Evolutionary conservation across 495 filamentous ascomycete genomes (phyloP).

Genomic region (Letharia lupina): DNA sequence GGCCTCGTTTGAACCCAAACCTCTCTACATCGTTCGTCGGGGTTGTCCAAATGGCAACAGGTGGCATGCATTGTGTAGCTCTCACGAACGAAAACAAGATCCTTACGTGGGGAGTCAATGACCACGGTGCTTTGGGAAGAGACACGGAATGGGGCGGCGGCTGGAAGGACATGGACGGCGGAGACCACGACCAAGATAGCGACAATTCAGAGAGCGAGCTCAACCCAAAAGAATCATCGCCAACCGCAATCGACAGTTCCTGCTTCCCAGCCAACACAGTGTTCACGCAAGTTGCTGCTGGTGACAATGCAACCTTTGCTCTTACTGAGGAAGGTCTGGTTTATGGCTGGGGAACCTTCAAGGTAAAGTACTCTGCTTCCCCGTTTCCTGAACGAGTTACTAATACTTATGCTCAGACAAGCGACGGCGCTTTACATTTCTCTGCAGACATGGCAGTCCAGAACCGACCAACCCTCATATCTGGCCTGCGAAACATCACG

Average conservation of each 20-base stretch:
- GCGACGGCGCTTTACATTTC: background rate
- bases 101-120: background rate
- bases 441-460: background rate
- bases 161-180: background rate
- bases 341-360: background rate
- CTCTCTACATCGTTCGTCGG: background rate
- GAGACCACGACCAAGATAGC: background rate
- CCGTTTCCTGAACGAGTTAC: background rate
- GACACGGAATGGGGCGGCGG: background rate
- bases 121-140: background rate
- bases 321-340: background rate
- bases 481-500: background rate
- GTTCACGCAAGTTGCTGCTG: background rate
- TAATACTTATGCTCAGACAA: background rate
- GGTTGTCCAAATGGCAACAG: background rate
- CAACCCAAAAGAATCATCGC: background rate
- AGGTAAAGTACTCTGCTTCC: background rate
- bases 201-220: background rate
- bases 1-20: background rate
- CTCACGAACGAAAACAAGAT: background rate
- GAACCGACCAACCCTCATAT: background rate
- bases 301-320: constrained; percentile 1
- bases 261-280: background rate
- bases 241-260: background rate
- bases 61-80: background rate